These are phyloP conservation scores for Microsporum ferrugineum DNA, from an alignment of 2,329 filamentous ascomycete genomes.

Conservation along the genomic window DNA sequence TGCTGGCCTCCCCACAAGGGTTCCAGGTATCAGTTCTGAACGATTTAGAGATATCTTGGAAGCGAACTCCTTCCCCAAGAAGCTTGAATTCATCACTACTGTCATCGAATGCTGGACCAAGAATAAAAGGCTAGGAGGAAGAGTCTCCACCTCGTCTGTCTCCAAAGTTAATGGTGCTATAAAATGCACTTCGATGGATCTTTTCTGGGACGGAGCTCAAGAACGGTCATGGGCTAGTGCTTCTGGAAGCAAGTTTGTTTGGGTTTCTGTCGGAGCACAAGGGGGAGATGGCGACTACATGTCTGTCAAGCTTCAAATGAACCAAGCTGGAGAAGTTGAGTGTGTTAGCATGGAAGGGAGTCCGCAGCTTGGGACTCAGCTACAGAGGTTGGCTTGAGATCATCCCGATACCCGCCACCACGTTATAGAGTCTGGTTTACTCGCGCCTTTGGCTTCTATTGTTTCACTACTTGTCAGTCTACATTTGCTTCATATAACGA, in stretches of 20 bases:
- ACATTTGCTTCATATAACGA: slow-evolving; percentile 10
- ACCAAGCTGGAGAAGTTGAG: slow-evolving; percentile 11
- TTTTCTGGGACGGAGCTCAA: slow-evolving; percentile 34
- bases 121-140: slow-evolving; percentile 29
- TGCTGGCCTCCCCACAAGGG: slow-evolving; percentile 22
- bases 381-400: slow-evolving; percentile 9
- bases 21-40: slow-evolving; percentile 25
- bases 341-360: slow-evolving; percentile 10
- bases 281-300: slow-evolving; percentile 37
- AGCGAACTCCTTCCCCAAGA: slow-evolving; percentile 35
- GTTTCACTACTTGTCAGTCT: not conserved
- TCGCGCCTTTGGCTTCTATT: not conserved
- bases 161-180: not conserved
- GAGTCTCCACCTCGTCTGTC: slow-evolving; percentile 12
- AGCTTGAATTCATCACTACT: slow-evolving; percentile 32
- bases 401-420: not conserved
- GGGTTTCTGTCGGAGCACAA: slow-evolving; percentile 40
- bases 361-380: slow-evolving; percentile 10
- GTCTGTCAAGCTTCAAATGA: slow-evolving; percentile 26
- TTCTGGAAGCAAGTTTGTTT: slow-evolving; percentile 39
- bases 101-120: slow-evolving; percentile 33
- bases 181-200: slow-evolving; percentile 15
- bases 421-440: not conserved
- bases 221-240: slow-evolving; percentile 31
- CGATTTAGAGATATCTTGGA: slow-evolving; percentile 33